Evolutionary conservation across 768 basidiomycete species (phyloP), one percentile per base, ranked within the genome.

Genomic region (Suillus placidus): DNA sequence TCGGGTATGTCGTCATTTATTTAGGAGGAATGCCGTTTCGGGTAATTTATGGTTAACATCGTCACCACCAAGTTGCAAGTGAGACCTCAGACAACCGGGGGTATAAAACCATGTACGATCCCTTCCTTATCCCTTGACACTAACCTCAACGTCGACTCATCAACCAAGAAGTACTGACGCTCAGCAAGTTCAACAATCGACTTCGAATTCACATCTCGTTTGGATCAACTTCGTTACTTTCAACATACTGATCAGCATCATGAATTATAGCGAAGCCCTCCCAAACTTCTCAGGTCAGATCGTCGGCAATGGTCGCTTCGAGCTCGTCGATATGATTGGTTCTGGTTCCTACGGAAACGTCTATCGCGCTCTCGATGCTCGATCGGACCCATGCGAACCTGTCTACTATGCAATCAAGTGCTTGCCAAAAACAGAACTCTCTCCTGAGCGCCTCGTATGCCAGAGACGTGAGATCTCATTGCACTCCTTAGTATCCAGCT

Each of bases 311-410:
- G 87, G 86, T 67, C 86, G 84, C 65, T 83, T 90, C 71, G 81
- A 82, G 69, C 82, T 95, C 68, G 73, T 85, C 66, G 82, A 86
- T 66, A 80, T 82, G 62, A 81, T 95, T 64, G 93, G 91, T 60
- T 81, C 86, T 57, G 94, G 94, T 26, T 87, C 90, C 12, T 93
- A 91, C 65, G 91, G 92, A 65, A 84, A 87, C 56, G 92, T 94
- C 69, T 93, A 94, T 78, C 83, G 85, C 62, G 92, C 90, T 35
- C 73, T 88, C 60, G 88, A 91, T 73, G 73, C 77, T 49, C 72
- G 75, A 38, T 80, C 79, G 60, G 76, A 79, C 37, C 73, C 69
- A 23, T 71, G 80, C 51, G 73, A 74, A 60, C 82, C 78, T 18
- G 71, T 73, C 55, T 83, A 82, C 74, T 88, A 85, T 69, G 91